These are phyloP conservation scores for Microstroma glucosiphilum DNA, from an alignment of 1,284 basidiomycete genomes.

Conservation along the genomic window DNA sequence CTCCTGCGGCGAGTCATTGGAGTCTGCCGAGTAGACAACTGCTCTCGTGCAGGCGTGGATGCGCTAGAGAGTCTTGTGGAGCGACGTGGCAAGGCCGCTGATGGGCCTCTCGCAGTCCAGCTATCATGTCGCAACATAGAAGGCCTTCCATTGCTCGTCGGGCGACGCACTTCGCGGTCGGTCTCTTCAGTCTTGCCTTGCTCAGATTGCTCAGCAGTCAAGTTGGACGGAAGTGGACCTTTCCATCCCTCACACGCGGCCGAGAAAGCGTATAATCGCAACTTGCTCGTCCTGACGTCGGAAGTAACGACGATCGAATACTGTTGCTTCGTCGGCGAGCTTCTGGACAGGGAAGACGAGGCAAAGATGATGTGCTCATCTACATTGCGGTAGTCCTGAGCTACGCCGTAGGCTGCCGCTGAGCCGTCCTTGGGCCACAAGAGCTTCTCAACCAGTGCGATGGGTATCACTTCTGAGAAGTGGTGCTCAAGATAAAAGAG, in stretches of 20 bases:
- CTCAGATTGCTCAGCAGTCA: not conserved
- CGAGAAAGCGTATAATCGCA: not conserved
- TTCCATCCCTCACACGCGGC: not conserved
- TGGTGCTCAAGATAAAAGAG: constrained; percentile 37
- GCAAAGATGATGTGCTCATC: too few species aligned
- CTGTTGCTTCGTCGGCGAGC: too few species aligned
- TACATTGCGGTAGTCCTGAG: too few species aligned
- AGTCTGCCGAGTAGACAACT: not conserved
- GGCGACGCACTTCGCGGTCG: too few species aligned
- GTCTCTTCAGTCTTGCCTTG: too few species aligned
- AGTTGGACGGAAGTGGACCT: not conserved
- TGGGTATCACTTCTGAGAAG: constrained; percentile 33
- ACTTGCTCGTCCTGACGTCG: too few species aligned
- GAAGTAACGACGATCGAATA: too few species aligned
- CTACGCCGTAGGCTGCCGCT: too few species aligned
- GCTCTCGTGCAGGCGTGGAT: not conserved
- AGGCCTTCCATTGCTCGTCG: not conserved
- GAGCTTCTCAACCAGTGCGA: constrained; percentile 10
- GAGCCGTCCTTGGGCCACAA: too few species aligned
- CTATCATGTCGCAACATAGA: constrained; percentile 22
- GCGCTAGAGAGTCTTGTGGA: constrained; percentile 1
- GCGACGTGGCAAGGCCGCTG: constrained; percentile 3
- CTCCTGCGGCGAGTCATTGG: not conserved
- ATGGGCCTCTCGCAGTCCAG: constrained; percentile 21
- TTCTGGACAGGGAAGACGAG: too few species aligned